phyloP scores from a whole-genome alignment of 495 filamentous ascomycete species.

The Niebla homalea region DNA sequence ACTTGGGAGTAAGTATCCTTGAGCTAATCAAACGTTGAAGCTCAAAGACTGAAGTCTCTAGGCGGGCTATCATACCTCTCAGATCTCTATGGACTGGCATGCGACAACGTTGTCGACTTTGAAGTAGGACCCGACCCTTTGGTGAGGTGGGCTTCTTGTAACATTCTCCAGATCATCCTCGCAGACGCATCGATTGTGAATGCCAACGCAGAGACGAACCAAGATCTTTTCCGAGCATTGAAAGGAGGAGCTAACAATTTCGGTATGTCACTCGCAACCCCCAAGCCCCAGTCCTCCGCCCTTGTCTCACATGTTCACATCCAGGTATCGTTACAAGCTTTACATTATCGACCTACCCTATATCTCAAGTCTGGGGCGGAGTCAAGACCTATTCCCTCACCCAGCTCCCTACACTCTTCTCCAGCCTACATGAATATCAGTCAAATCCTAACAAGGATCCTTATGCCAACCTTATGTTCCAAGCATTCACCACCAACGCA shows the following conservation, averaged over 20 bases:
- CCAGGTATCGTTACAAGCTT: slow-evolving; percentile 34
- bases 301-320: neutral
- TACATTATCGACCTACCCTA: slow-evolving; percentile 32
- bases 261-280: slow-evolving; percentile 14
- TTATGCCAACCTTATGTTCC: slow-evolving; percentile 33
- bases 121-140: slow-evolving; percentile 19
- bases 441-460: slow-evolving; percentile 24
- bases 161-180: slow-evolving; percentile 21
- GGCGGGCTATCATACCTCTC: slow-evolving; percentile 29
- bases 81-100: slow-evolving; percentile 26
- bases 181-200: slow-evolving; percentile 21
- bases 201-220: slow-evolving; percentile 21
- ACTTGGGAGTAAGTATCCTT: slow-evolving; percentile 27
- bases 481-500: slow-evolving; percentile 24
- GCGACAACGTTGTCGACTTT: slow-evolving; percentile 31
- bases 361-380: slow-evolving; percentile 35
- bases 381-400: slow-evolving; percentile 23
- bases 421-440: slow-evolving; percentile 25
- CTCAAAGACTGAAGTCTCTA: neutral
- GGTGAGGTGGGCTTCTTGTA: neutral
- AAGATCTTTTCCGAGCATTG: slow-evolving; percentile 28
- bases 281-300: neutral
- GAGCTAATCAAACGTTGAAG: neutral
- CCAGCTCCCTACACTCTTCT: slow-evolving; percentile 16
- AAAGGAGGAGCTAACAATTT: slow-evolving; percentile 31